Evolutionary conservation across 495 filamentous ascomycete species (phyloP), one percentile per base, ranked within the genome.

Genomic region (Cairneyella variabilis): DNA sequence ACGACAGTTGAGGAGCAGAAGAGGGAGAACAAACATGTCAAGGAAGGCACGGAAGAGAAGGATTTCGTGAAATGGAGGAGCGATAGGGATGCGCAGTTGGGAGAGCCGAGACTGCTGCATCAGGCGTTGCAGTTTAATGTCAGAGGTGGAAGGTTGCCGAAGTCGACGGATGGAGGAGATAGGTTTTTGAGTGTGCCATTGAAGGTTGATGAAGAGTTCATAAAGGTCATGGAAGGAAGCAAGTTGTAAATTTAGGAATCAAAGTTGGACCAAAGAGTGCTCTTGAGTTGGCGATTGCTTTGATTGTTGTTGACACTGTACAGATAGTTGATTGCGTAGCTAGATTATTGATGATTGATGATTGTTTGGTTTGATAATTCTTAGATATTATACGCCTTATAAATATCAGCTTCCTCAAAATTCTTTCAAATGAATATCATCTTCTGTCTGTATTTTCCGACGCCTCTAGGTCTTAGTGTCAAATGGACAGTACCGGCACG

Each of bases 111-210:
- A 44, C 60, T 84, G 52, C 54, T 85, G 20, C 74, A 83, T 58
- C 75, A 74, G 61, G 67, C 77, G 4, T 58, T 85, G 64, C 82
- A 85, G 65, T 43, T 83, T 3, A 85, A 85, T 56, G 76, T 84
- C 40, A 65, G 81, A 2, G 81, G 63, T 9, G 82, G 81, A 0
- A 42, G 61, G 47, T 52, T 84, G 53, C 79, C 79, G 5, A 45
- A 34, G 23, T 32, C 47, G 11, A 68, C 63, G 17, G 63, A 61
- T 25, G 55, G 45, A 1, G 68, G 69, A 0, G 58, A 69, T 43
- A 41, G 72, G 27, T 58, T 80, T 48, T 44, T 80, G 53, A 66
- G 66, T 48, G 32, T 80, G 16, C 76, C 76, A 1, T 40, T 79
- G 25, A 76, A 73, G 57, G 36, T 18, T 37, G 20, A 26, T 12